Percentiles rank a stretch among this genome's conserved stretches.
These are phyloP conservation scores for Irpex sp. DNA, from an alignment of 1,284 basidiomycete genomes.

Conservation along the genomic window DNA sequence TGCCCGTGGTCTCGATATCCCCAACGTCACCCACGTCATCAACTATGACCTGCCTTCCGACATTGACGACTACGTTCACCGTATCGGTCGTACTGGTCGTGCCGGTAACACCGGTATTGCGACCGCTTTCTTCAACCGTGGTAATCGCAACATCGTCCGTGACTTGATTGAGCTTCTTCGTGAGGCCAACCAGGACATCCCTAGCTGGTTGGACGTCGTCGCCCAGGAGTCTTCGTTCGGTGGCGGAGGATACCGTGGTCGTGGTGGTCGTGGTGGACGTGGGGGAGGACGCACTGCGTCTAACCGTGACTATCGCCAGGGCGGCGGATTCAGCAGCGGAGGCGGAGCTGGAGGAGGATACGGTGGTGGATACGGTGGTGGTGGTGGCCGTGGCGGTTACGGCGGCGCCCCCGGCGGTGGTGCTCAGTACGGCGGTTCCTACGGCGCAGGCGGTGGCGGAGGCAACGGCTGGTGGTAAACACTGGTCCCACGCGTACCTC, in stretches of 20 bases:
- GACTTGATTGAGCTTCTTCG: conserved; percentile 92
- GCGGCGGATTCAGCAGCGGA: conserved; percentile 37
- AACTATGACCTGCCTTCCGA: conserved; percentile 99
- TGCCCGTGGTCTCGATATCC: conserved; percentile 98
- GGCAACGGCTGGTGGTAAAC: conserved; percentile 43
- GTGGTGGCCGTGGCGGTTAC: conserved; percentile 29
- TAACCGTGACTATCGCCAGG: conserved; percentile 44
- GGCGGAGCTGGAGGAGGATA: conserved; percentile 36
- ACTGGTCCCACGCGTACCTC: not conserved
- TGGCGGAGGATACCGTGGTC: conserved; percentile 48
- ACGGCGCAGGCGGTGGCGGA: conserved; percentile 29
- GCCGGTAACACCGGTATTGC: conserved; percentile 97
- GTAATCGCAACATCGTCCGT: conserved; percentile 88
- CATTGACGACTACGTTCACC: conserved; percentile 98
- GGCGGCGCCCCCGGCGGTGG: conserved; percentile 32
- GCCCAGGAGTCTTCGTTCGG: conserved; percentile 81
- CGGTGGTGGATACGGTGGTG: conserved; percentile 33
- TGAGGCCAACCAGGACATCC: conserved; percentile 97
- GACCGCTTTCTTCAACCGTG: conserved; percentile 93
- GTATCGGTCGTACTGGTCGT: conserved; percentile 98
- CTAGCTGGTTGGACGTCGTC: conserved; percentile 88
- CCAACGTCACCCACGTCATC: conserved; percentile 98
- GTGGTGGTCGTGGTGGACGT: conserved; percentile 58
- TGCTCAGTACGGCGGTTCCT: conserved; percentile 29
- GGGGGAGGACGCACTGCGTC: conserved; percentile 51